Conservation (phyloP, 1,284 basidiomycete species). For the Ganoderma meredithae region DNA sequence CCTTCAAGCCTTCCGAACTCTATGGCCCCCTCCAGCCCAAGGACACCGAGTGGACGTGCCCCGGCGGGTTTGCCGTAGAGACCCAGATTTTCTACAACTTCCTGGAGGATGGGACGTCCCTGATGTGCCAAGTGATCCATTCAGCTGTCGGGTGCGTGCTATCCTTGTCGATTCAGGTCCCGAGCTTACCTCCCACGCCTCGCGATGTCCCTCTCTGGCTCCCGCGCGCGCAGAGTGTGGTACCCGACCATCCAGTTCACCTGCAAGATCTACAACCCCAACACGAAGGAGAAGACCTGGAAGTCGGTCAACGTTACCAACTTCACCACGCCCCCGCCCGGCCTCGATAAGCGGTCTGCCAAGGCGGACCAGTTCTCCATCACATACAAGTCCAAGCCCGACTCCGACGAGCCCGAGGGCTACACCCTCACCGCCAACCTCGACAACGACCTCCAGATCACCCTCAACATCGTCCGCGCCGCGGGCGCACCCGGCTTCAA, state of each 20-base stretch:
- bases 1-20: constrained; percentile 59
- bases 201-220: constrained; percentile 14
- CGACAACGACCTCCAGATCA: constrained; percentile 82
- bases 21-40: constrained; percentile 75
- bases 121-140: constrained; percentile 96
- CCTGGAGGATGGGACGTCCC: constrained; percentile 81
- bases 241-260: constrained; percentile 96
- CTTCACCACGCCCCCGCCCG: constrained; percentile 79
- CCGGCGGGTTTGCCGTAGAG: constrained; percentile 89
- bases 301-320: constrained; percentile 90
- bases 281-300: constrained; percentile 83
- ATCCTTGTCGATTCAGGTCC: constrained; percentile 4
- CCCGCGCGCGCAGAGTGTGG: constrained; percentile 69
- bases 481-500: constrained; percentile 88
- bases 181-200: constrained; percentile 11
- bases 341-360: constrained; percentile 86
- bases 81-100: constrained; percentile 92
- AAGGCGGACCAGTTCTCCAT: constrained; percentile 93
- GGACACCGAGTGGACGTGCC: constrained; percentile 87
- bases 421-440: constrained; percentile 88
- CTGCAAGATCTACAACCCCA: constrained; percentile 89
- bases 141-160: constrained; percentile 88
- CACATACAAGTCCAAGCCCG: constrained; percentile 71
- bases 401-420: constrained; percentile 72
- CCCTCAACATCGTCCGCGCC: constrained; percentile 77